Percentiles rank a stretch among this genome's conserved stretches.
These are phyloP conservation scores for Hypomontagnella submonticulosa DNA, from an alignment of 495 filamentous ascomycete species.

Conservation along the genomic window DNA sequence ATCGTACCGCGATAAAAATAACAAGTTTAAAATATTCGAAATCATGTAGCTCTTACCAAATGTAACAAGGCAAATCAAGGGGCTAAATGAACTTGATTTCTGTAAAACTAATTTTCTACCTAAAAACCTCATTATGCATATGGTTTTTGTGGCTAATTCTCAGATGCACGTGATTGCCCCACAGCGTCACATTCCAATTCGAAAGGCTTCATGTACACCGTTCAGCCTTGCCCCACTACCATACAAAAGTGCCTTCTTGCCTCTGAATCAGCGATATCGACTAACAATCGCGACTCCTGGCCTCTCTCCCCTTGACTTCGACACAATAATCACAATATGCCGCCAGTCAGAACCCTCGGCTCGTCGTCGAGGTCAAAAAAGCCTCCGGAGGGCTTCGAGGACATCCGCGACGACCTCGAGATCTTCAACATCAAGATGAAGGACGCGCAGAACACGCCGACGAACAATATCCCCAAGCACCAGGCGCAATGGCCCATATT, in stretches of 20 bases:
- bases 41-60: too few relatives aligned
- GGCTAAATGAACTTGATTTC: too few relatives aligned
- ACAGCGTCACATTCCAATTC: too few relatives aligned
- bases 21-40: too few relatives aligned
- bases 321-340: conserved; percentile 68
- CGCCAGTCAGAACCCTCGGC: conserved; percentile 75
- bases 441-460: conserved; percentile 84
- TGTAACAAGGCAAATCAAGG: too few relatives aligned
- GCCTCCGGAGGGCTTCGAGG: conserved; percentile 93
- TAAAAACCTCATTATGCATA: too few relatives aligned
- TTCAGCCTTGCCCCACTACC: conserved; percentile 43
- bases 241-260: conserved; percentile 8
- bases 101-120: too few relatives aligned
- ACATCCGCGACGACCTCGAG: conserved; percentile 95
- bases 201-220: conserved; percentile 5
- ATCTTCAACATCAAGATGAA: conserved; percentile 99
- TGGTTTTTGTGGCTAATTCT: too few relatives aligned
- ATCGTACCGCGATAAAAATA: too few relatives aligned
- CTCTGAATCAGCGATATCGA: conserved; percentile 4
- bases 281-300: not conserved
- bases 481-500: conserved; percentile 97
- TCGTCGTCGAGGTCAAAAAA: conserved; percentile 78
- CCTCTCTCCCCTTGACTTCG: not conserved
- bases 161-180: too few relatives aligned
- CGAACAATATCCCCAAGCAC: conserved; percentile 69